Base-by-base conservation (phyloP, 495 filamentous ascomycete genomes). In the Penicillium macrosclerotiorum region DNA sequence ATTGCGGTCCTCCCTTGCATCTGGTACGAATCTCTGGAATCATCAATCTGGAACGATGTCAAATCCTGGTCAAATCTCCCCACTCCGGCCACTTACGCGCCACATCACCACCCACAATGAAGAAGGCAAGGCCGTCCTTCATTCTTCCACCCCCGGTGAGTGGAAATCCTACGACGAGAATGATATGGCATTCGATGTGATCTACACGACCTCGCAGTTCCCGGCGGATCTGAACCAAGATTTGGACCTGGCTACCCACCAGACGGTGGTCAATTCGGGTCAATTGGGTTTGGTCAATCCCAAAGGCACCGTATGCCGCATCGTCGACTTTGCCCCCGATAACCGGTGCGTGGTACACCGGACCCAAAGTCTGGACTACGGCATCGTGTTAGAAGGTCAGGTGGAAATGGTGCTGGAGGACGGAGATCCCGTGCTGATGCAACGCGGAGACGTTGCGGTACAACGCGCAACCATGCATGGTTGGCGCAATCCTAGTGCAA, bases 341-440 rank as follows among this genome's bases (percentile, higher is more conserved):
- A 75, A 55, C 77, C 82, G 59, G 72, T 83, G 30, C 76, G 26
- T 71, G 1, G 64, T 91, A 77, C 88, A 91, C 47, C 74, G 86
- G 0, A 90, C 88, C 3, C 73, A 82, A 55, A 82, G 76, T 12
- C 63, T 93, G 3, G 88, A 92, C 50, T 90, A 86, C 39, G 86
- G 86, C 3, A 74, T 90, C 44, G 78, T 93, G 19, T 45, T 93
- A n/a, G 86, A 90, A 57, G 88, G 88, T 0, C 59, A 77, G 54
- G 30, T 92, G 37, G 87, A 90, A 59, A 87, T 90, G 67, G 81
- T 86, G 77, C 77, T 72, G 34, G 85, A 90, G 61, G 76, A 79
- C 0, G 75, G 71, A n/a, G 68, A 74, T 3, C 79, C 79, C 45
- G 80, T 81, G 36, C 53, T 81, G 52, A 42, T 89, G 66, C 76